Percentiles rank a stretch among this genome's conserved stretches.
These are phyloP conservation scores for Metschnikowia continentalis DNA, from an alignment of 805 yeast genomes.

Conservation along the genomic window DNA sequence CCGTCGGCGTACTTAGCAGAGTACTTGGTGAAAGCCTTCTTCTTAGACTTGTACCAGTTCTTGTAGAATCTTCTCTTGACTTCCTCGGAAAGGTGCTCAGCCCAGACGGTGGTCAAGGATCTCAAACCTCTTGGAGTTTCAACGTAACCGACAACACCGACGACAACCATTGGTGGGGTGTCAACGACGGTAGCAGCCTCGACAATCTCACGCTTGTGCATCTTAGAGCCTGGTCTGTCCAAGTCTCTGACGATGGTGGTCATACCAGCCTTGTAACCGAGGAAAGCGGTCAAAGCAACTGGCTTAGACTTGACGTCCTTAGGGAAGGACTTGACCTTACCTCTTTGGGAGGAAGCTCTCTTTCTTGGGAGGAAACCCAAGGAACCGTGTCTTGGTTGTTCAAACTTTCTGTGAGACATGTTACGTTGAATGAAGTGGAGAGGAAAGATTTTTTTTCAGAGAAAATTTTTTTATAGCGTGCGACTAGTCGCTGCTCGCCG, in stretches of 20 bases:
- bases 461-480: constrained; percentile 7
- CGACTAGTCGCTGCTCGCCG: constrained; percentile 2
- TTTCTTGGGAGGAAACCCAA: constrained; percentile 99
- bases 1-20: constrained; percentile 95
- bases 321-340: constrained; percentile 99
- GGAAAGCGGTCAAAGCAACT: constrained; percentile 98
- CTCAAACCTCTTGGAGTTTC: constrained; percentile 99
- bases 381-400: constrained; percentile 99
- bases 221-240: constrained; percentile 99
- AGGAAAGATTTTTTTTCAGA: constrained; percentile 5
- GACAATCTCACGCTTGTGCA: constrained; percentile 99
- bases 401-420: constrained; percentile 99
- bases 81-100: constrained; percentile 99
- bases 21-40: constrained; percentile 99
- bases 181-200: constrained; percentile 99
- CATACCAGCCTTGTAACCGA: constrained; percentile 99
- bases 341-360: constrained; percentile 98
- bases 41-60: constrained; percentile 99
- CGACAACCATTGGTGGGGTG: constrained; percentile 98
- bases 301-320: constrained; percentile 97
- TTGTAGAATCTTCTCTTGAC: constrained; percentile 99
- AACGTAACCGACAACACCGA: constrained; percentile 99
- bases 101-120: constrained; percentile 99
- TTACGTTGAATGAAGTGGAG: constrained; percentile 23
- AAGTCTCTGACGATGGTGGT: constrained; percentile 99